These are phyloP conservation scores for Beta macrorhiza DNA, from an alignment of 179 eudicot genomes.

Conservation along the genomic window DNA sequence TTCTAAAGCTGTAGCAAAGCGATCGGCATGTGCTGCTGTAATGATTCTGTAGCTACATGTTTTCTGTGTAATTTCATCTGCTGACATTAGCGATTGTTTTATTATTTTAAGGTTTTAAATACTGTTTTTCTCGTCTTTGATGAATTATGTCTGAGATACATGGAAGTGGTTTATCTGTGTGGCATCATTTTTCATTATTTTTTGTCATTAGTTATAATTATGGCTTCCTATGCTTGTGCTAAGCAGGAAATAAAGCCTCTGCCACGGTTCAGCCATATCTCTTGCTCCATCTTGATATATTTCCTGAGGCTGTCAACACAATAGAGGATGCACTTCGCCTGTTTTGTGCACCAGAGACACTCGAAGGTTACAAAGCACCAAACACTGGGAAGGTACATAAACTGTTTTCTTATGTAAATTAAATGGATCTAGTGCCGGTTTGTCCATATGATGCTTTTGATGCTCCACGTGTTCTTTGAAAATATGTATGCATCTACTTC, in stretches of 20 bases:
- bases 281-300: conserved; percentile 76
- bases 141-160: not conserved
- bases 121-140: not conserved
- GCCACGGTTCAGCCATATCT: conserved; percentile 88
- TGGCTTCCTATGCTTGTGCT: conserved; percentile 3
- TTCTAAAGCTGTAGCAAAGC: not conserved
- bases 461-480: not conserved
- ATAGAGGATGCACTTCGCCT: conserved; percentile 78
- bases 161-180: not conserved
- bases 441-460: conserved; percentile 2
- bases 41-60: not conserved
- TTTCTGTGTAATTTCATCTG: not conserved
- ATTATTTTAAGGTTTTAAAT: not conserved
- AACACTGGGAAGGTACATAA: conserved; percentile 60
- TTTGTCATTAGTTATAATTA: not conserved
- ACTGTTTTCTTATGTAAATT: not conserved
- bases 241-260: conserved; percentile 76
- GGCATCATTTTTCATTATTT: not conserved
- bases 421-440: not conserved
- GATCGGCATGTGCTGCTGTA: not conserved
- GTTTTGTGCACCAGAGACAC: conserved; percentile 71
- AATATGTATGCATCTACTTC: not conserved
- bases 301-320: conserved; percentile 57
- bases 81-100: not conserved
- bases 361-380: conserved; percentile 71